These are phyloP conservation scores for Helichrysum umbraculigerum DNA, from an alignment of 129 eudicot genomes.

Conservation along the genomic window DNA sequence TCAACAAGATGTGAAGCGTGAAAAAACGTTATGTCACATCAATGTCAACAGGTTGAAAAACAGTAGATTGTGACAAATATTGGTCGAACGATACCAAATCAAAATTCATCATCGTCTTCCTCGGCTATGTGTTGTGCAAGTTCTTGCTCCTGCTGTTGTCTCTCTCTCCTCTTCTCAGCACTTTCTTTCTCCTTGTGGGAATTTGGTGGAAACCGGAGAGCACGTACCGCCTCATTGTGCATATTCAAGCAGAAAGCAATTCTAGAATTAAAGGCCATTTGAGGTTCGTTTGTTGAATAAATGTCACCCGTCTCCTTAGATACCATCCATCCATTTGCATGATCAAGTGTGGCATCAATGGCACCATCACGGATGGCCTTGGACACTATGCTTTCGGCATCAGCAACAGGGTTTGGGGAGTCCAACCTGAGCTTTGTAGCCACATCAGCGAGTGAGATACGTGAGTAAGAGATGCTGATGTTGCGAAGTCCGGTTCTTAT, in stretches of 20 bases:
- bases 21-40: constrained; percentile 1
- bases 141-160: constrained; percentile 97
- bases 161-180: constrained; percentile 95
- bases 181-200: constrained; percentile 91
- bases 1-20: not conserved
- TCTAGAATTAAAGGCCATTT: constrained; percentile 77
- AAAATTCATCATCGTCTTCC: constrained; percentile 93
- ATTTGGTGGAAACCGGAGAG: constrained; percentile 65
- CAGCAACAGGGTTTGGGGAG: constrained; percentile 84
- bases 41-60: not conserved
- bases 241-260: constrained; percentile 89
- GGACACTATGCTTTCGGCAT: constrained; percentile 90
- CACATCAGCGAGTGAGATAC: constrained; percentile 82
- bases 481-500: constrained; percentile 95
- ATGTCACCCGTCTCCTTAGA: constrained; percentile 92
- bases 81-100: constrained; percentile 2
- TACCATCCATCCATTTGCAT: constrained; percentile 90
- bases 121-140: constrained; percentile 95
- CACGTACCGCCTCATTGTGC: constrained; percentile 96
- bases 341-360: constrained; percentile 90
- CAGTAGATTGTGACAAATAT: not conserved
- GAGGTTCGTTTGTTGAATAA: constrained; percentile 93
- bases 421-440: constrained; percentile 82
- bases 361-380: constrained; percentile 98
- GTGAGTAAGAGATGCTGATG: constrained; percentile 93